Base-by-base conservation (phyloP, 164 flowering plant species). In the Akebia trifoliata region DNA sequence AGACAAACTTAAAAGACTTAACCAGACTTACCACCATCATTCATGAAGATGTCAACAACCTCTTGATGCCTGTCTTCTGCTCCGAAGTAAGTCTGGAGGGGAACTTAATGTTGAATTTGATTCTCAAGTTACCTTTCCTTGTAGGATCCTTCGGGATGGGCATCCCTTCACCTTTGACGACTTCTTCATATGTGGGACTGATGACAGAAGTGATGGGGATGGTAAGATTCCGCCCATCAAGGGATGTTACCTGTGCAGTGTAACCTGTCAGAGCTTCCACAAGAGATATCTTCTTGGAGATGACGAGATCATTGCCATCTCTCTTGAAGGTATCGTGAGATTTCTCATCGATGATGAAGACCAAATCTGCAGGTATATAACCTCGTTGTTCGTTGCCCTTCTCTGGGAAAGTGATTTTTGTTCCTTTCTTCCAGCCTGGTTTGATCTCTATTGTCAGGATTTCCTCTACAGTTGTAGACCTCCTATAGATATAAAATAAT, bases 401-500 rank as follows among this genome's bases (percentile, higher is more conserved):
- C 68, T 85, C 89, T 31, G 92, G 92, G 53, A 91, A 91, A 22
- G 97, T 91, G 64, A 91, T 87, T 64, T 91, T 91, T n/a, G 97
- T 91, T 6, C 97, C 97, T 57, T 86, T 91, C 66, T 91, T 91
- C 97, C 96, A 91, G 24, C 97, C 97, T 7, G 95, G 86, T 75
- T 81, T 86, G 56, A 91, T 81, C 67, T 81, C 90, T 42, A 91
- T 87, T 1, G 90, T 74, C 50, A 91, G 73, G 51, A 87, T 83
- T 73, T 91, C 96, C 64, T 91, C 90, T 12, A 79, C 76, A 0
- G 85, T 72, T 8, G 76, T 56, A 21, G 88, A 69, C 59, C 81
- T 87, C 90, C 95, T 90, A 63, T 43, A 63, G 25, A 67, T 61
- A 37, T 35, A 57, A 44, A 50, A 4, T 8, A 61, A 24, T 21